Percentiles rank a stretch among this genome's conserved stretches.
These are phyloP conservation scores for Fraxinus cuspidata DNA, from an alignment of 257 asterid genomes.

Conservation along the genomic window DNA sequence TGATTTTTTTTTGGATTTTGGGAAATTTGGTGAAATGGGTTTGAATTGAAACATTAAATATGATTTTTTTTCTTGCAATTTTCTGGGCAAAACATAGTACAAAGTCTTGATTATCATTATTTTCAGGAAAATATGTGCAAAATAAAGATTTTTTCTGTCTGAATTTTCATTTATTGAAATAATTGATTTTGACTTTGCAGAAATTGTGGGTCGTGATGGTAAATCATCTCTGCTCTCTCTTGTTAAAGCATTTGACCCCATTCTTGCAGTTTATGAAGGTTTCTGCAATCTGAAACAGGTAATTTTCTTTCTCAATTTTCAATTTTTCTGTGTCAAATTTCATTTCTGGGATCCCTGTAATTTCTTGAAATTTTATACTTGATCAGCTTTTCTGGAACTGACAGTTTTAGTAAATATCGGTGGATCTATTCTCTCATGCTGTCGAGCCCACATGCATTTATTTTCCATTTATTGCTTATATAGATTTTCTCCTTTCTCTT, in stretches of 20 bases:
- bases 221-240: constrained; percentile 77
- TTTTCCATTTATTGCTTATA: constrained; percentile 26
- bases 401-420: constrained; percentile 31
- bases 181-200: constrained; percentile 42
- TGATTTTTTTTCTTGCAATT: not conserved
- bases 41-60: not conserved
- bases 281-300: constrained; percentile 97
- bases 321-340: not conserved
- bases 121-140: too few species aligned
- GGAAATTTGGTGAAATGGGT: constrained; percentile 1
- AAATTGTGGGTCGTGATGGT: constrained; percentile 86
- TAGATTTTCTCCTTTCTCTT: constrained; percentile 6
- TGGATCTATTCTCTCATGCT: constrained; percentile 32
- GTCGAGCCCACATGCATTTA: constrained; percentile 24
- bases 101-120: too few species aligned
- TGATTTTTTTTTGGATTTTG: not conserved
- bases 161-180: not conserved
- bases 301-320: not conserved
- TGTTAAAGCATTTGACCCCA: constrained; percentile 84
- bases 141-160: too few species aligned
- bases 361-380: too few species aligned
- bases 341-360: too few species aligned
- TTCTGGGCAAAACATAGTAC: not conserved
- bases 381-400: too few species aligned
- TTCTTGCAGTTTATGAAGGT: constrained; percentile 89